phyloP scores from a whole-genome alignment of 306 rosid genomes.

The Malus fusca region DNA sequence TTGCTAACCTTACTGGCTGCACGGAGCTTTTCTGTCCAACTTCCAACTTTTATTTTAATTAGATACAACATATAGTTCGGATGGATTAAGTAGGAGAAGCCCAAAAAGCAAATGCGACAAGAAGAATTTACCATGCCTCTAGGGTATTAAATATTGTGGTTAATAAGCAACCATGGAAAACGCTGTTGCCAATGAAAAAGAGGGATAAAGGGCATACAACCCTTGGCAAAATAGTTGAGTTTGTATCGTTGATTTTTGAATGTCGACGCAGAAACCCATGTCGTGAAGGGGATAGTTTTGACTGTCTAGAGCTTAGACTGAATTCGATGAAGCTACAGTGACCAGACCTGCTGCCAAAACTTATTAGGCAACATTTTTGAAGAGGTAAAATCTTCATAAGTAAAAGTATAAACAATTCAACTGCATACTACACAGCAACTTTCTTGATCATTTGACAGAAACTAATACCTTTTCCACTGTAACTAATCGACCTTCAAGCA shows the following conservation, averaged over 20 bases:
- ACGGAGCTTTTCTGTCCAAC: neutral
- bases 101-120: slow-evolving; percentile 17
- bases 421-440: neutral
- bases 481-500: slow-evolving; percentile 40
- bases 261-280: slow-evolving; percentile 43
- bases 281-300: slow-evolving; percentile 26
- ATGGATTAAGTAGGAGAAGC: slow-evolving; percentile 15
- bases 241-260: slow-evolving; percentile 32
- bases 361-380: slow-evolving; percentile 36
- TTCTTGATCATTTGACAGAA: slow-evolving; percentile 11
- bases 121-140: slow-evolving; percentile 20
- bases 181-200: slow-evolving; percentile 29
- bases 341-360: slow-evolving; percentile 48
- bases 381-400: slow-evolving; percentile 9
- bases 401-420: neutral
- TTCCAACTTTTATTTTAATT: neutral
- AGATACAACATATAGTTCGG: neutral
- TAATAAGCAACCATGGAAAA: slow-evolving; percentile 18
- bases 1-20: neutral
- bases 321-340: slow-evolving; percentile 44
- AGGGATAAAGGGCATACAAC: slow-evolving; percentile 28
- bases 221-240: slow-evolving; percentile 37
- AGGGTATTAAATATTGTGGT: slow-evolving; percentile 10
- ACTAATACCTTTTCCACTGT: slow-evolving; percentile 44
- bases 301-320: slow-evolving; percentile 46